These are phyloP conservation scores for Fusarium sublunatum DNA, from an alignment of 2,329 filamentous ascomycete species.

Conservation along the genomic window DNA sequence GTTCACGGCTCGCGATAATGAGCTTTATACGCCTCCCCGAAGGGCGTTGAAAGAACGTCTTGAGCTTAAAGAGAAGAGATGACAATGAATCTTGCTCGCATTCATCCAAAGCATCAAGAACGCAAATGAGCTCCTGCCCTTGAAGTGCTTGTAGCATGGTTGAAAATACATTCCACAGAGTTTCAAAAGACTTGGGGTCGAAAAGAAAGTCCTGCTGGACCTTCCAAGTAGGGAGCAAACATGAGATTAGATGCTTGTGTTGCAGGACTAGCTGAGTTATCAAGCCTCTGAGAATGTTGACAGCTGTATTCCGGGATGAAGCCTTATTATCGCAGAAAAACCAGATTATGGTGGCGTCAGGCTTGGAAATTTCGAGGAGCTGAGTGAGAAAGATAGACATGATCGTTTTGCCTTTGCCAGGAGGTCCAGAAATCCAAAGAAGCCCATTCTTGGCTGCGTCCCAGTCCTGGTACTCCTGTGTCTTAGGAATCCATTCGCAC, in stretches of 20 bases:
- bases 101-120: conserved; percentile 18
- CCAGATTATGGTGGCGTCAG: neutral
- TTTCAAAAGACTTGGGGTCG: neutral
- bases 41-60: neutral
- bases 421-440: conserved; percentile 11
- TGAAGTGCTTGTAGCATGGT: neutral
- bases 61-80: conserved; percentile 1
- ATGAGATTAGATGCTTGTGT: neutral
- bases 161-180: conserved; percentile 1
- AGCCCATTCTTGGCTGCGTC: neutral
- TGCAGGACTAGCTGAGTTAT: conserved; percentile 9
- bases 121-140: neutral
- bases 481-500: conserved; percentile 23
- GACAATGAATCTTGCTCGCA: neutral
- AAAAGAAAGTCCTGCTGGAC: neutral
- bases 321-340: conserved; percentile 25
- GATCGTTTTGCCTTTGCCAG: conserved; percentile 22
- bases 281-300: conserved; percentile 2
- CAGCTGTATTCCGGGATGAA: neutral
- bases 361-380: neutral
- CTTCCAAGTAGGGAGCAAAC: neutral
- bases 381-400: conserved; percentile 17
- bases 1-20: conserved; percentile 4
- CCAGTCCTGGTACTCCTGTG: conserved; percentile 4
- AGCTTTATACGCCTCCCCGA: rapidly evolving